Evolutionary conservation across 192 early-diverging fungal genomes (phyloP).

Genomic region (Coemansia sp.): DNA sequence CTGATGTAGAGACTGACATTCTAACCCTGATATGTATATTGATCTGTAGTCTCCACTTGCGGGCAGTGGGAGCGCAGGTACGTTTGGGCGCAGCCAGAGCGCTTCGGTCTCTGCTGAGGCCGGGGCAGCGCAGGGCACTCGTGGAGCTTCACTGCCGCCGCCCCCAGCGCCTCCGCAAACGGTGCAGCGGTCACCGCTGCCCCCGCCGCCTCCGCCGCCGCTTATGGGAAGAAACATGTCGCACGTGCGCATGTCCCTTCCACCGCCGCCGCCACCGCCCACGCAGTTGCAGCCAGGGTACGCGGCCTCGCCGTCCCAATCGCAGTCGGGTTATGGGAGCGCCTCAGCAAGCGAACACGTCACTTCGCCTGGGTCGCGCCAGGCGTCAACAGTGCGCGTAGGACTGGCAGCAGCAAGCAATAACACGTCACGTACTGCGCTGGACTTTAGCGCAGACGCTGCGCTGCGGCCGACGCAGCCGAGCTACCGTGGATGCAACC

Average conservation of each 20-base stretch:
- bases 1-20: not conserved
- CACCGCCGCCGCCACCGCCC: slow-evolving; percentile 24
- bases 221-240: not conserved
- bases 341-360: not conserved
- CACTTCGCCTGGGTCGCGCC: slow-evolving; percentile 3
- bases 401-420: slow-evolving; percentile 8
- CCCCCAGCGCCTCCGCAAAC: slow-evolving; percentile 17
- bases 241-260: slow-evolving; percentile 15
- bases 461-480: slow-evolving; percentile 29
- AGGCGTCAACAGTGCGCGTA: not conserved
- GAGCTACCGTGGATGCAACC: slow-evolving; percentile 24
- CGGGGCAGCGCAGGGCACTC: not conserved
- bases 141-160: slow-evolving; percentile 16
- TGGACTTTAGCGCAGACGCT: slow-evolving; percentile 31
- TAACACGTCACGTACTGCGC: slow-evolving; percentile 31
- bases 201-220: slow-evolving; percentile 20
- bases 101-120: slow-evolving; percentile 1
- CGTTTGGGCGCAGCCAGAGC: slow-evolving; percentile 17
- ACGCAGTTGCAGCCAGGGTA: slow-evolving; percentile 6
- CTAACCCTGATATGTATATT: not conserved
- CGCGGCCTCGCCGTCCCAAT: not conserved
- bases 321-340: not conserved
- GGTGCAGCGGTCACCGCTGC: not conserved
- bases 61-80: not conserved
- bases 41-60: slow-evolving; percentile 14